phyloP scores from a whole-genome alignment of 768 basidiomycete genomes.

The Favolaschia claudopus region DNA sequence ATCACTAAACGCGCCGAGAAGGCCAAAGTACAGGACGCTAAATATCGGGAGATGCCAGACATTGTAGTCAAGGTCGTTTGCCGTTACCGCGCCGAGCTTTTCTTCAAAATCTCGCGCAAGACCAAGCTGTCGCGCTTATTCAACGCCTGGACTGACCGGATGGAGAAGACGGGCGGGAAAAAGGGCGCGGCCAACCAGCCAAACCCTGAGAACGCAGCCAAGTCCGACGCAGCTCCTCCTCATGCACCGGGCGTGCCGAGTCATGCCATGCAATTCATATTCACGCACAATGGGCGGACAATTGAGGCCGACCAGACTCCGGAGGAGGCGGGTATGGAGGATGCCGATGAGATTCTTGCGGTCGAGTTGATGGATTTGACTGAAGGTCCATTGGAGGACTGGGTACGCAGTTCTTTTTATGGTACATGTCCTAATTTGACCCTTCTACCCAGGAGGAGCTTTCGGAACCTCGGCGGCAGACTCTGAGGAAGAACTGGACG shows the following conservation, averaged over 20 bases:
- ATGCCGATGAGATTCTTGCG: constrained; percentile 87
- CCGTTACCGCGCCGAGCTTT: constrained; percentile 88
- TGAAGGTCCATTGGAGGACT: constrained; percentile 67
- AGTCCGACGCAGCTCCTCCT: constrained; percentile 56
- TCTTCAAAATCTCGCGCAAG: constrained; percentile 93
- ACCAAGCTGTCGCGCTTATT: constrained; percentile 85
- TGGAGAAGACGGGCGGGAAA: constrained; percentile 69
- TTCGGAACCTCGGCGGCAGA: constrained; percentile 68
- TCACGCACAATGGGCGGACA: constrained; percentile 82
- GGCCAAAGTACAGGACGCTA: constrained; percentile 79
- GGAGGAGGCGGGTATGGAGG: constrained; percentile 88
- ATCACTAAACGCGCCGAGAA: constrained; percentile 83
- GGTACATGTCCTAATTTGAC: not conserved
- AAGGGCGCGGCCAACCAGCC: constrained; percentile 41
- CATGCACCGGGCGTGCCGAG: constrained; percentile 46
- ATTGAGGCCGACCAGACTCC: constrained; percentile 86
- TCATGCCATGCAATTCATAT: constrained; percentile 78
- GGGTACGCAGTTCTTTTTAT: constrained; percentile 51
- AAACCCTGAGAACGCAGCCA: constrained; percentile 49
- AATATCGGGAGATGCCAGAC: constrained; percentile 88
- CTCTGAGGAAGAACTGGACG: constrained; percentile 83
- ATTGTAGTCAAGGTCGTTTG: constrained; percentile 90
- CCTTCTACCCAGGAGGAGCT: constrained; percentile 64
- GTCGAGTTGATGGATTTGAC: constrained; percentile 93
- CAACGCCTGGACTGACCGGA: constrained; percentile 88